Evolutionary conservation across 2,329 filamentous ascomycete genomes (phyloP), one percentile per base, ranked within the genome.

Genomic region (Paraphoma chrysanthemicola): DNA sequence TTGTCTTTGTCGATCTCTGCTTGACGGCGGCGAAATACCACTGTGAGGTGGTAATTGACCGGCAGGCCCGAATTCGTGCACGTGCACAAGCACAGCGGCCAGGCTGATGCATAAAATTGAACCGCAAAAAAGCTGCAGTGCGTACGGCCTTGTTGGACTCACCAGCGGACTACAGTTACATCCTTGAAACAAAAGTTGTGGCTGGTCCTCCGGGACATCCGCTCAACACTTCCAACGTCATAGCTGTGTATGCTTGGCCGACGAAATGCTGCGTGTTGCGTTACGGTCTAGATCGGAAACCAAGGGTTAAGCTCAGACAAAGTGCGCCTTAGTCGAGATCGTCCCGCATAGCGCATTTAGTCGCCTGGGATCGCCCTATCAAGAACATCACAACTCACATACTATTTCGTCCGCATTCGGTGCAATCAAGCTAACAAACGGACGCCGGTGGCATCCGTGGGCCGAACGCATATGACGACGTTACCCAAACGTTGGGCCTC

Each of bases 361-460:
- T 8, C n/a, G 39, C n/a, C 16, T n/a, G 39, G 16, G 39, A 30
- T 17, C 54, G 52, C 44, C 53, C 57, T 60, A 57, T 60, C 51
- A 48, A 10, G 14, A 16, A 38, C 42, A 41, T 44, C 45, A 41
- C 39, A 45, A 49, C 36, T 33, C 43, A 33, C 44, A 16, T 50
- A 30, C n/a, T 43, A 45, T 36, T 53, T 62, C 59, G 62, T 62
- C 62, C 59, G 59, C 44, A 56, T 54, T 51, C 52, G 56, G 61
- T 44, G 33, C 33, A 36, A 46, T 12, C 41, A 45, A 56, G 48
- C 56, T 60, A 62, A 56, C 14, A 18, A 23, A 12, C 56, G 61
- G 56, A 31, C 53, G n/a, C 36, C 29, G 36, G 17, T 16, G 30
- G 33, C 6, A 49, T 53, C 59, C 61, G 61, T 29, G 42, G 41